A percentile compares a stretch with the other conserved stretches of the same genome.
phyloP scores from a whole-genome alignment of 2,329 filamentous ascomycete species.

The Sarocladiaceae sp. region DNA sequence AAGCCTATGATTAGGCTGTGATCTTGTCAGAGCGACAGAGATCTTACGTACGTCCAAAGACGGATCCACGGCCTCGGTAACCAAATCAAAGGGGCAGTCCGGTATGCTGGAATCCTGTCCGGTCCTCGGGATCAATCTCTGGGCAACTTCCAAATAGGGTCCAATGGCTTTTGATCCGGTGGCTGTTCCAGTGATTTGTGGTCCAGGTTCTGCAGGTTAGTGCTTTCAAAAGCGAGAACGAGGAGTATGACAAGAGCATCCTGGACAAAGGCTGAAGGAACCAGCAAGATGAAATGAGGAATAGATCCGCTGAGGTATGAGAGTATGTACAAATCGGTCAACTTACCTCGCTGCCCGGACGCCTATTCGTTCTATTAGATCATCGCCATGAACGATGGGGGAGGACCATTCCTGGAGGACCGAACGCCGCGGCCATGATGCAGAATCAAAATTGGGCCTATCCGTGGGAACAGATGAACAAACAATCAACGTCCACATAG shows the following conservation, averaged over 20 bases:
- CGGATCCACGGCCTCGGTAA: neutral
- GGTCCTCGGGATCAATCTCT: no score
- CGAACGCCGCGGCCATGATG: conserved; percentile 6
- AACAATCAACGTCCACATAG: conserved; percentile 14
- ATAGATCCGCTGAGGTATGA: conserved; percentile 34
- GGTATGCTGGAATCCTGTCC: no score
- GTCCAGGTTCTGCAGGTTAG: no score
- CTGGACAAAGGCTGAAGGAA: conserved; percentile 3
- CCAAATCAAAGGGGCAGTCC: no score
- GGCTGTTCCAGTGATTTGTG: neutral
- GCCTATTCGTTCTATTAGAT: conserved; percentile 24
- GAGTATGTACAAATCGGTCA: conserved; percentile 45
- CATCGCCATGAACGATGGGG: conserved; percentile 9
- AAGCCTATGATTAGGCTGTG: neutral
- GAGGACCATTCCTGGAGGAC: conserved; percentile 3
- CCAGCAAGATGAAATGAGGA: conserved; percentile 14
- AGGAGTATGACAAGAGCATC: neutral
- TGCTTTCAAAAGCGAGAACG: no score
- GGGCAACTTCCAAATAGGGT: neutral
- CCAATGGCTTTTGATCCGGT: neutral
- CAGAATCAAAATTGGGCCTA: conserved; percentile 3
- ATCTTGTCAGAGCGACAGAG: neutral
- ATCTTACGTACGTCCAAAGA: neutral
- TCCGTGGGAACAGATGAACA: conserved; percentile 13
- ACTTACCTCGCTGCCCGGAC: conserved; percentile 50